Percentiles rank a stretch among this genome's conserved stretches.
phyloP scores from a whole-genome alignment of 2,329 filamentous ascomycete species.

The Ambrosiella beaveri region DNA sequence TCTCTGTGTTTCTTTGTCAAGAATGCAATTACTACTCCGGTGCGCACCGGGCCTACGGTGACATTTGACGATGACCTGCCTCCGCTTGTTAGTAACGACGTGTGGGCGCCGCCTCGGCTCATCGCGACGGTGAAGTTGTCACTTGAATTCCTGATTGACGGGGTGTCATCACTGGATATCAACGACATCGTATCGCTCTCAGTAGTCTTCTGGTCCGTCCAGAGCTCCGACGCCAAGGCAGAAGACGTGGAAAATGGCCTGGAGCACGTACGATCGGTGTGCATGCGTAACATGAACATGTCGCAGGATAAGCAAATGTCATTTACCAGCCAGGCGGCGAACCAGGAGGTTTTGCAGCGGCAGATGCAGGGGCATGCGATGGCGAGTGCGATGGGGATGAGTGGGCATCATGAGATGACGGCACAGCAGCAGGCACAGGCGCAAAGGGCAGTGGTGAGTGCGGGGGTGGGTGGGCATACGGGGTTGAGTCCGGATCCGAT shows the following conservation, averaged over 20 bases:
- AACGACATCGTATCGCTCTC: slow-evolving; percentile 34
- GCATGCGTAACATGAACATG: slow-evolving; percentile 27
- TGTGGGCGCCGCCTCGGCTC: slow-evolving; percentile 27
- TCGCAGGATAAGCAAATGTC: slow-evolving; percentile 22
- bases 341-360: background rate
- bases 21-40: slow-evolving; percentile 10
- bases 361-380: background rate
- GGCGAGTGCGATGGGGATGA: background rate
- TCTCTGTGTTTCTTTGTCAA: slow-evolving; percentile 39
- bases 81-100: slow-evolving; percentile 12
- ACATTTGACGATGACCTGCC: slow-evolving; percentile 7
- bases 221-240: slow-evolving; percentile 24
- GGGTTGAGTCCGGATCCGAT: slow-evolving; percentile 8
- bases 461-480: slow-evolving; percentile 2
- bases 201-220: slow-evolving; percentile 30
- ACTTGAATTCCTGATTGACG: slow-evolving; percentile 27
- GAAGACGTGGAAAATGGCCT: slow-evolving; percentile 27
- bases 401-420: background rate
- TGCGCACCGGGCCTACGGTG: background rate
- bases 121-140: slow-evolving; percentile 29
- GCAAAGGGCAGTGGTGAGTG: background rate
- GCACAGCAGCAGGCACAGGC: background rate
- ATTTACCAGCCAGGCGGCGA: background rate
- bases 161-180: slow-evolving; percentile 31
- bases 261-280: slow-evolving; percentile 27